Evolutionary conservation across 2,329 filamentous ascomycete genomes (phyloP).

Genomic region (Aspergillus quadricinctus): DNA sequence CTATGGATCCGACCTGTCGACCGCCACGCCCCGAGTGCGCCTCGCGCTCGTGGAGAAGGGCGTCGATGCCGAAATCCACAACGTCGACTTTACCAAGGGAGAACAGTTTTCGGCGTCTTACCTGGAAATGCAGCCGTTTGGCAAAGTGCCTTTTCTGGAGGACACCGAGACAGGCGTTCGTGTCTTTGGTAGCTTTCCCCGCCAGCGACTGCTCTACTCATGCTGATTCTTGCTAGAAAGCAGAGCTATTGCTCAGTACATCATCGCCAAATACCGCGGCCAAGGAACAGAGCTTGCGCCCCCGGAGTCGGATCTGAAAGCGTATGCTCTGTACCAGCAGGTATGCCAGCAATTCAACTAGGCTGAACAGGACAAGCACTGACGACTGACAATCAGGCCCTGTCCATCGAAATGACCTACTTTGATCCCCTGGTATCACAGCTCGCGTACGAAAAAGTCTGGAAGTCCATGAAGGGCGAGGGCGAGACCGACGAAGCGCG

Average conservation of each 20-base stretch:
- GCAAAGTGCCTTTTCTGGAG: slow-evolving; percentile 32
- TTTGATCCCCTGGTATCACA: slow-evolving; percentile 13
- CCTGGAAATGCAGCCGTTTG: slow-evolving; percentile 30
- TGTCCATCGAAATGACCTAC: slow-evolving; percentile 24
- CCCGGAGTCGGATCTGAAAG: slow-evolving; percentile 14
- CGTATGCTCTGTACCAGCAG: slow-evolving; percentile 20
- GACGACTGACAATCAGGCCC: slow-evolving; percentile 13
- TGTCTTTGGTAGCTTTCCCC: slow-evolving; percentile 6
- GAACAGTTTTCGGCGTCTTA: slow-evolving; percentile 25
- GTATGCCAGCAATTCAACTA: slow-evolving; percentile 15
- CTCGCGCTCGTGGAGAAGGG: slow-evolving; percentile 26
- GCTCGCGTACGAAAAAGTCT: slow-evolving; percentile 15
- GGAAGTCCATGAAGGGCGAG: slow-evolving; percentile 9
- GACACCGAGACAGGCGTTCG: slow-evolving; percentile 30
- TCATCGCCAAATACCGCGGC: slow-evolving; percentile 15
- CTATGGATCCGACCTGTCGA: slow-evolving; percentile 22
- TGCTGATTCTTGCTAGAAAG: slow-evolving; percentile 15
- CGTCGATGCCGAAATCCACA: slow-evolving; percentile 23
- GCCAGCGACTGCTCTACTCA: neutral
- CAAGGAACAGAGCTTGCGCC: slow-evolving; percentile 13
- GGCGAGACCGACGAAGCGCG: slow-evolving; percentile 10
- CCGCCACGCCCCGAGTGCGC: slow-evolving; percentile 23
- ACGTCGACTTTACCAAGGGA: slow-evolving; percentile 18
- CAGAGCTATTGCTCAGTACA: slow-evolving; percentile 32
- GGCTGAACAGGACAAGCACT: neutral